Evolutionary conservation across 1,284 basidiomycete genomes (phyloP), one percentile per base, ranked within the genome.

Genomic region (Schizopora paradoxa): DNA sequence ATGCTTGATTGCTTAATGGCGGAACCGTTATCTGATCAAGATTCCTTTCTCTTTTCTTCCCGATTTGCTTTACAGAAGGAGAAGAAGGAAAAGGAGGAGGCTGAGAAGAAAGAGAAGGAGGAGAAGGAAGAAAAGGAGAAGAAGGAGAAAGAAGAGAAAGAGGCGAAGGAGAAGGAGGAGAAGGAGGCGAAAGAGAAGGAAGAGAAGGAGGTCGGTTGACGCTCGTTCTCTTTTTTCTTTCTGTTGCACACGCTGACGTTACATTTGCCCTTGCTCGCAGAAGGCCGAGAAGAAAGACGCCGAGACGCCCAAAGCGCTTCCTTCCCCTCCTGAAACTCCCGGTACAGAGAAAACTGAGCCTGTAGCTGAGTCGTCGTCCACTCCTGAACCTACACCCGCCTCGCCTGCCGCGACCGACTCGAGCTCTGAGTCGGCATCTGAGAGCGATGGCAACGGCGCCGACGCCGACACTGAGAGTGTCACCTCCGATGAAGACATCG

Each of bases 401-500:
- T 48, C 65, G 36, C 54, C 62, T 29, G 51, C 53, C 35, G 44
- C 57, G 8, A 28, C 51, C 14, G 27, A 49, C 18, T 51, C 54
- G 16, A 29, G 44, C 26, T 53, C 53, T 13, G 47, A 37, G 48
- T 55, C 35, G n/a, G 28, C 43, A 48, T 51, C 49, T 43, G 51
- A 48, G 43, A 47, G 45, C 47, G 52, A 55, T 43, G 76, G 67
- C 56, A 78, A 72, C 16, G 81, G 79, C 16, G 62, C 72, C 45
- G 83, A 86, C 45, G 82, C 79, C 7, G 84, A 86, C 54, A 76
- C 76, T 21, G 84, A 86, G 61, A 85, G 80, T 55, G 66, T 82
- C 53, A 80, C 82, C 4, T 84, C 84, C 38, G 84, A 86, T 54
- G 82, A 82, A 52, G 81, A 82, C 54, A 61, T 65, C 16, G 72